Evolutionary conservation across 805 yeast genomes (phyloP).

Genomic region (Cyberlindnera americana): DNA sequence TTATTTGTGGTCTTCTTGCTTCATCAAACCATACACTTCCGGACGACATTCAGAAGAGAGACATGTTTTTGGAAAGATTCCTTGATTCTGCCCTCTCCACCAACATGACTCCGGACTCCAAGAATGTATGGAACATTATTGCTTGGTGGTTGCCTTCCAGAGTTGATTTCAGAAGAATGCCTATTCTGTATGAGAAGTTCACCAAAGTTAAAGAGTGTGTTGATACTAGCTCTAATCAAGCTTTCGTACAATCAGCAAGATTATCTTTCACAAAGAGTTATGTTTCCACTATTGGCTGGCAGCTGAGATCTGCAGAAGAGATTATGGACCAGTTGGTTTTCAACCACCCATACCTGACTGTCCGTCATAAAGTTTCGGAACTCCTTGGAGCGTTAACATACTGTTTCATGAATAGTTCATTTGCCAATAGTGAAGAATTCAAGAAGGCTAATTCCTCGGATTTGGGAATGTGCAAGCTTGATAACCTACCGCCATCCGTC

Average conservation of each 20-base stretch:
- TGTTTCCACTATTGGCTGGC: conserved; percentile 50
- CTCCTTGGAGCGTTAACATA: conserved; percentile 40
- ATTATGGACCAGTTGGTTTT: conserved; percentile 40
- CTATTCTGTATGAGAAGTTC: conserved; percentile 43
- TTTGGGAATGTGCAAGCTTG: conserved; percentile 34
- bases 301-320: conserved; percentile 46
- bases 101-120: conserved; percentile 71
- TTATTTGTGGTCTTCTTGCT: conserved; percentile 59
- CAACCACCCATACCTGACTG: conserved; percentile 68
- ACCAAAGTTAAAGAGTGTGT: conserved; percentile 35
- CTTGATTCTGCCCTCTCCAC: conserved; percentile 44
- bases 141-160: conserved; percentile 71
- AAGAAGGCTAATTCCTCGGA: conserved; percentile 33
- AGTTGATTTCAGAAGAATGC: conserved; percentile 64
- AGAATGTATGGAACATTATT: conserved; percentile 70
- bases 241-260: conserved; percentile 61
- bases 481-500: conserved; percentile 30
- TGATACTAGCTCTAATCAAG: conserved; percentile 58
- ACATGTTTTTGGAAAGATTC: conserved; percentile 42
- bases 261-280: conserved; percentile 51
- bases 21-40: conserved; percentile 42
- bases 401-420: conserved; percentile 41
- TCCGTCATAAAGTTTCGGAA: conserved; percentile 65
- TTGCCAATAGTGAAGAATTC: conserved; percentile 37
- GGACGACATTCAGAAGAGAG: conserved; percentile 36